A percentile compares a stretch with the other conserved stretches of the same genome.
phyloP scores from a whole-genome alignment of 2,329 filamentous ascomycete genomes.

The Gnomoniopsis sp. region DNA sequence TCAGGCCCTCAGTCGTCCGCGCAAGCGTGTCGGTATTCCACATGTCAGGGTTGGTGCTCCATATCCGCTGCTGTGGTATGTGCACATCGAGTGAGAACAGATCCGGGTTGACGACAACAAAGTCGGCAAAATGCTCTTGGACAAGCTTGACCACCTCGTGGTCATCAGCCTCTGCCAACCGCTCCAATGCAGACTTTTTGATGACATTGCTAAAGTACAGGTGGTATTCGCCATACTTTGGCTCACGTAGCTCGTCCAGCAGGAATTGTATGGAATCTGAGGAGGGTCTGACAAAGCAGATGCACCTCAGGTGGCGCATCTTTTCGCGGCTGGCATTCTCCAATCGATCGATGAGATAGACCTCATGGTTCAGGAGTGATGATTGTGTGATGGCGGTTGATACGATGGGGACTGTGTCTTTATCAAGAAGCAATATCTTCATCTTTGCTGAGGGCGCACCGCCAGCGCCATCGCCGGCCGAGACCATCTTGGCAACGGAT shows the following conservation, averaged over 20 bases:
- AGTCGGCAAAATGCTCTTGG: slow-evolving; percentile 96
- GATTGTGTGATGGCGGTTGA: slow-evolving; percentile 97
- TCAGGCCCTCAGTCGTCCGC: slow-evolving; percentile 79
- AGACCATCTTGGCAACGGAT: slow-evolving; percentile 96
- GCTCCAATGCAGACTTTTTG: slow-evolving; percentile 92
- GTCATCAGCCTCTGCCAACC: slow-evolving; percentile 92
- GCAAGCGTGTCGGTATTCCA: slow-evolving; percentile 92
- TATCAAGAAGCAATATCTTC: slow-evolving; percentile 94
- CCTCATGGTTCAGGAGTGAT: slow-evolving; percentile 88
- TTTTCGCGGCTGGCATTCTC: slow-evolving; percentile 90
- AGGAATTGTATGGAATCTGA: slow-evolving; percentile 89
- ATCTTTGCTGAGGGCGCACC: slow-evolving; percentile 79
- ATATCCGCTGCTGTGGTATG: slow-evolving; percentile 72
- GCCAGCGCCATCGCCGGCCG: slow-evolving; percentile 68
- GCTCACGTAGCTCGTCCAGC: slow-evolving; percentile 92
- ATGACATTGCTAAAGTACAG: slow-evolving; percentile 97
- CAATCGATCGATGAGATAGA: slow-evolving; percentile 94
- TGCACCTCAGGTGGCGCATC: slow-evolving; percentile 93
- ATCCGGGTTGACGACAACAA: slow-evolving; percentile 91
- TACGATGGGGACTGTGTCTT: slow-evolving; percentile 88
- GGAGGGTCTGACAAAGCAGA: slow-evolving; percentile 90
- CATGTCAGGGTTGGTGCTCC: slow-evolving; percentile 75
- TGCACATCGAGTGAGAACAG: slow-evolving; percentile 77
- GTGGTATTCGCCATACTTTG: slow-evolving; percentile 96
- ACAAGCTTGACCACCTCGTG: slow-evolving; percentile 94